These are phyloP conservation scores for Xylariaceae sp. DNA, from an alignment of 2,329 filamentous ascomycete genomes.

Conservation along the genomic window DNA sequence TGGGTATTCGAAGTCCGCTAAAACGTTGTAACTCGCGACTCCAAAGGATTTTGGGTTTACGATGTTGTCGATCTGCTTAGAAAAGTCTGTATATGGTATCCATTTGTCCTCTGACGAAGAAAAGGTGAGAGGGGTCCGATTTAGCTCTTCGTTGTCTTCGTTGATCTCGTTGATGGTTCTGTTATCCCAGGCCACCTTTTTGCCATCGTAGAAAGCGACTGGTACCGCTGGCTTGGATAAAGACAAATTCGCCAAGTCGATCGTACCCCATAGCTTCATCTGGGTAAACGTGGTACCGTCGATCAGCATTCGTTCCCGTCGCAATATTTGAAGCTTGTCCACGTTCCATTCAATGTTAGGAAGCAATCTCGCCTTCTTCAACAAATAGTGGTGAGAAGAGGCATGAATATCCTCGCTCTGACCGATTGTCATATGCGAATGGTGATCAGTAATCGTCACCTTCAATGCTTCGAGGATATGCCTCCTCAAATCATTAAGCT, in stretches of 20 bases:
- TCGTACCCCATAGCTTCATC: slow-evolving; percentile 55
- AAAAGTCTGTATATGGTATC: slow-evolving; percentile 7
- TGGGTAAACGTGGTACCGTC: slow-evolving; percentile 30
- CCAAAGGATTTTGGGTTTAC: slow-evolving; percentile 17
- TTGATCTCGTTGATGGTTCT: neutral
- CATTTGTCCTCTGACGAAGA: slow-evolving; percentile 14
- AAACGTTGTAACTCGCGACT: slow-evolving; percentile 49
- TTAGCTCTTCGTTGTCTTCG: neutral
- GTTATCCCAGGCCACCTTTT: no score
- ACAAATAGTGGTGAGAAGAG: slow-evolving; percentile 44
- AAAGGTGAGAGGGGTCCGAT: slow-evolving; percentile 7
- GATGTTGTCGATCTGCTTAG: slow-evolving; percentile 1
- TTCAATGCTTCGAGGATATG: slow-evolving; percentile 33
- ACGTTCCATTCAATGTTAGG: slow-evolving; percentile 45
- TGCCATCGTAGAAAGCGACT: neutral
- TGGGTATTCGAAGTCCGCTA: slow-evolving; percentile 47
- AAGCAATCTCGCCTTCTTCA: slow-evolving; percentile 48
- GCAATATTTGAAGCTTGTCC: slow-evolving; percentile 46
- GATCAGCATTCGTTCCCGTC: slow-evolving; percentile 38
- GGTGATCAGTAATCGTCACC: slow-evolving; percentile 27
- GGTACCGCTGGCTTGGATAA: slow-evolving; percentile 5
- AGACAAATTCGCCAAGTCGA: slow-evolving; percentile 32
- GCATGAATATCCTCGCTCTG: slow-evolving; percentile 46
- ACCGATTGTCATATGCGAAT: slow-evolving; percentile 56
- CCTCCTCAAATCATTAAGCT: slow-evolving; percentile 30